These are phyloP conservation scores for Hortiboletus rubellus DNA, from an alignment of 1,284 basidiomycete genomes.

Conservation along the genomic window DNA sequence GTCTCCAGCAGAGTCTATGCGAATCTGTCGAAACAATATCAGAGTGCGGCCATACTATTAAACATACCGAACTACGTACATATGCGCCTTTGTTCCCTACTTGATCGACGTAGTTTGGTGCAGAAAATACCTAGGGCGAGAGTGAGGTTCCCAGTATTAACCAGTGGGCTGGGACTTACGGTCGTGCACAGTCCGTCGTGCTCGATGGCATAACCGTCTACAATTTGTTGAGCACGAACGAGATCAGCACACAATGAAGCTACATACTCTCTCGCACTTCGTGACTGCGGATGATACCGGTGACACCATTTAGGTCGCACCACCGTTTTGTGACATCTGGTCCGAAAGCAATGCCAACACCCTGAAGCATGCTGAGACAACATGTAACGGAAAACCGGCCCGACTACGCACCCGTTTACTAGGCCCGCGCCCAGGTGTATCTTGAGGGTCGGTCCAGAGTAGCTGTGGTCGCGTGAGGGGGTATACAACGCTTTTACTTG, in stretches of 20 bases:
- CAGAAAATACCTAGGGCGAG: constrained; percentile 66
- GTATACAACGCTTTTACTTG: background rate
- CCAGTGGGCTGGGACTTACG: constrained; percentile 40
- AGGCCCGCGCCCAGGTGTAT: constrained; percentile 86
- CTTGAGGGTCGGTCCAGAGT: constrained; percentile 96
- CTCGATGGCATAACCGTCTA: constrained; percentile 86
- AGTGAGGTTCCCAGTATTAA: constrained; percentile 6
- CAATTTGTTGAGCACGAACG: constrained; percentile 4
- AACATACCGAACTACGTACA: constrained; percentile 44
- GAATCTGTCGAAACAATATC: constrained; percentile 52
- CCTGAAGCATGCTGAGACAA: constrained; percentile 46
- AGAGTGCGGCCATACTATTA: background rate
- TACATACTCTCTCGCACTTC: constrained; percentile 89
- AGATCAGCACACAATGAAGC: background rate
- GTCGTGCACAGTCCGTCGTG: constrained; percentile 90
- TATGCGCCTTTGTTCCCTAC: constrained; percentile 80
- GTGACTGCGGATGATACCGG: constrained; percentile 92
- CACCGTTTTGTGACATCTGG: constrained; percentile 89
- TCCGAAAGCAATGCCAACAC: constrained; percentile 94
- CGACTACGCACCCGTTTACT: constrained; percentile 78
- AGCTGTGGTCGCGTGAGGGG: constrained; percentile 40
- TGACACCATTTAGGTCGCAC: constrained; percentile 87
- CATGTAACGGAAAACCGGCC: background rate
- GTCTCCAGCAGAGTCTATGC: constrained; percentile 78
- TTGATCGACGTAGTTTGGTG: constrained; percentile 85